Evolutionary conservation across 108 stramenopile species (phyloP).

Genomic region (Stephanodiscus triporus): DNA sequence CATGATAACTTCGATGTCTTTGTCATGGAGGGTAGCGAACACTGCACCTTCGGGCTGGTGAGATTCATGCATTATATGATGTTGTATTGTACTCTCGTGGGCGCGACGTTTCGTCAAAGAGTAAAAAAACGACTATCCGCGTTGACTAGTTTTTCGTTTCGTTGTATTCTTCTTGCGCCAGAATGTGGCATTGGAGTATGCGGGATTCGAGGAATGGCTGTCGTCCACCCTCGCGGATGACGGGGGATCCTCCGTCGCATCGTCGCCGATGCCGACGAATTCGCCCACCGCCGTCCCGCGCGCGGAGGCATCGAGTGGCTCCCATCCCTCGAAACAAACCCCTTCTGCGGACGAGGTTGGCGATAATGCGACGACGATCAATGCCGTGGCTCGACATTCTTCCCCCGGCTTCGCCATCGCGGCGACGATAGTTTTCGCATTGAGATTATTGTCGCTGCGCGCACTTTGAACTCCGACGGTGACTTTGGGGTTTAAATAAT

Average conservation of each 20-base stretch:
- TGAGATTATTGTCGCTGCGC: slow-evolving; percentile 4
- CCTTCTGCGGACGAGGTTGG: not conserved
- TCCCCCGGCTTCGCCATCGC: not conserved
- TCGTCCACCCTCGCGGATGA: slow-evolving; percentile 22
- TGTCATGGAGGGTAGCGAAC: slow-evolving; percentile 46
- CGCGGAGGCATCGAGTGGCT: no score
- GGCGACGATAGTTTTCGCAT: slow-evolving; percentile 1
- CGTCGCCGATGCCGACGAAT: no score
- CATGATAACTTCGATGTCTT: slow-evolving; percentile 54
- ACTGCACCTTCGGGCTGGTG: slow-evolving; percentile 59
- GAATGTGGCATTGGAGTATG: slow-evolving; percentile 33
- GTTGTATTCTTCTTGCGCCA: not conserved
- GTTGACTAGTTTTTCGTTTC: not conserved
- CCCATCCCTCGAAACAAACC: not conserved
- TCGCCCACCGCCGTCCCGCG: not conserved
- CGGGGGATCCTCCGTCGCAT: not conserved
- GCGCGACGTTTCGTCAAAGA: no score
- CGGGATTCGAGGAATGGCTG: slow-evolving; percentile 49
- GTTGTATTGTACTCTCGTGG: not conserved
- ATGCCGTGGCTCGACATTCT: not conserved
- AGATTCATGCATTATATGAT: not conserved
- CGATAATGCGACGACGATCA: not conserved
- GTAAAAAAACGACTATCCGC: not conserved
- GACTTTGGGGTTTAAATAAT: not conserved
- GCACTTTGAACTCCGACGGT: not conserved